These are phyloP conservation scores for Mortierella alpina DNA, from an alignment of 192 early-diverging fungal species.

Conservation along the genomic window DNA sequence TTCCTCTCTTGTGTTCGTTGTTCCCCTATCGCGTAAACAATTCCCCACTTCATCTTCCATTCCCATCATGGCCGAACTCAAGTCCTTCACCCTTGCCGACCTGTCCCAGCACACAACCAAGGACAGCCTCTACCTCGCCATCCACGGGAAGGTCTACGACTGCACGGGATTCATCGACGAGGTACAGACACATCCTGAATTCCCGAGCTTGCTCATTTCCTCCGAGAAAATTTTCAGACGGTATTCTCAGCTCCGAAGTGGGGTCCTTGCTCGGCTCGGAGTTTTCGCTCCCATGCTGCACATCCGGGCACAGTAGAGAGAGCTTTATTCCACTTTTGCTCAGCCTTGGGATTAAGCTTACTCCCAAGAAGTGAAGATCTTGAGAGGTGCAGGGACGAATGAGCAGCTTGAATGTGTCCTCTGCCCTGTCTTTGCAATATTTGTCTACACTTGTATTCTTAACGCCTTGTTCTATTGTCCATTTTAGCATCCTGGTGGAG, in stretches of 20 bases:
- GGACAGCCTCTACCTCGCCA: constrained; percentile 80
- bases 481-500: constrained; percentile 90
- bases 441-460: background rate
- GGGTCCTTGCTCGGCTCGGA: background rate
- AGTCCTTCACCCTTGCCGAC: constrained; percentile 69
- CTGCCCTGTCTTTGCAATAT: background rate
- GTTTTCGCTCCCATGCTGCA: background rate
- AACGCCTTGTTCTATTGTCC: background rate
- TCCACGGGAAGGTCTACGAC: constrained; percentile 85
- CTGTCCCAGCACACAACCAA: constrained; percentile 79
- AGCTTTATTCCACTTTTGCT: no score
- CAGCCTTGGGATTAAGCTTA: no score
- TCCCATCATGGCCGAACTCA: constrained; percentile 57
- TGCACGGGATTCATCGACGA: constrained; percentile 81
- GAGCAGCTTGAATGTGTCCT: background rate
- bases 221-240: background rate
- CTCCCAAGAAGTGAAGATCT: no score
- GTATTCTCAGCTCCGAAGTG: background rate
- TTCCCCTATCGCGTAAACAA: background rate
- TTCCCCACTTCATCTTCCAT: background rate
- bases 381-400: background rate
- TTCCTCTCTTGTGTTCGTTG: background rate
- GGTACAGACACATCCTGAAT: constrained; percentile 42
- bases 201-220: background rate
- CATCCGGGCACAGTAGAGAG: background rate